Base-by-base conservation (phyloP, 768 basidiomycete species). In the Coprinopsis strossmayeri region DNA sequence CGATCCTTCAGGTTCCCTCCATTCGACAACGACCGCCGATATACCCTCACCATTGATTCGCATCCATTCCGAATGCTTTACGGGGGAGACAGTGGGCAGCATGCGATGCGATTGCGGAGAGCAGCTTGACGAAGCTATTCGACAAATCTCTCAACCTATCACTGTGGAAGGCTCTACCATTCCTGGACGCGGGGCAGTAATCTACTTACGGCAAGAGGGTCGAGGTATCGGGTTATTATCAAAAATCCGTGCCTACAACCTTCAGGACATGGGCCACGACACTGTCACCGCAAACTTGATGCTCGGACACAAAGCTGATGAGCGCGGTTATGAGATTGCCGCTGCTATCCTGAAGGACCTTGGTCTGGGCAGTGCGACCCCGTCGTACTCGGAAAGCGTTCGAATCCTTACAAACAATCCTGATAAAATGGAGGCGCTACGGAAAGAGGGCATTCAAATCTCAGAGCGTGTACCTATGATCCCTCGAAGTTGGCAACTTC, bases 91-190 rank as follows among this genome's bases (percentile, higher is more conserved):
- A 5, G 81, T 98, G 50, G 96, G 96, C 23, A 84, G 92, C 73
- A 93, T 96, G 88, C 86, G 96, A 26, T 99, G 96, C 62, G 96
- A 99, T 64, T 99, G 96, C 61, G 96, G 96, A 12, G 94, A 98
- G 66, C 96, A 99, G 64, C 76, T 99, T 3, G 94, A 98, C 67
- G 95, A 97, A 63, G 92, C 96, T n/a, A 82, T 98, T 53, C 79
- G 91, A 10, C 83, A 84, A 57, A 91, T 97, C 57, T 83, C 86
- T 12, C 76, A 80, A 62, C 81, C 89, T 38, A 75, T 86, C 57
- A 61, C 69, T 13, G 59, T 81, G 50, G 69, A 73, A 7, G 55
- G 57, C n/a, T 42, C 69, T 10, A 48, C 66, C 10, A 67, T 62
- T 24, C 87, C 88, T 0, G 91, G 91, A 4, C 82, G 94, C 5